A percentile compares a stretch with the other conserved stretches of the same genome.
phyloP scores from a whole-genome alignment of 2,329 filamentous ascomycete species.

The Xylariales sp. region DNA sequence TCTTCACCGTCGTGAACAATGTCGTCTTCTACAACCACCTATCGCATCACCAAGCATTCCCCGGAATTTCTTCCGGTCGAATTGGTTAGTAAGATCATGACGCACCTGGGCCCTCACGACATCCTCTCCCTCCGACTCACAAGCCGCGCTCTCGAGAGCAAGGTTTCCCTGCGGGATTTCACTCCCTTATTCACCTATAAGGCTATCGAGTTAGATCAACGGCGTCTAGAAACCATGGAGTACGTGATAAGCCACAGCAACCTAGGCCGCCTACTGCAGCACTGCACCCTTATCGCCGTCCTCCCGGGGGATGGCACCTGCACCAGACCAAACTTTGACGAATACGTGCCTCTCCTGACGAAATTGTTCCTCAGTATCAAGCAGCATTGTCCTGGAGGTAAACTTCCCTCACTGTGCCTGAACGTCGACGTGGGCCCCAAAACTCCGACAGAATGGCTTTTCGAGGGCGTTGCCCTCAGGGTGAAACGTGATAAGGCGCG shows the following conservation, averaged over 20 bases:
- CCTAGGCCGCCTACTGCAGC: neutral
- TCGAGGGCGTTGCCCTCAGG: neutral
- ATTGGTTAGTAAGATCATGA: neutral
- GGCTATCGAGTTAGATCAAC: conserved; percentile 4
- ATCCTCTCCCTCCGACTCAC: conserved; percentile 11
- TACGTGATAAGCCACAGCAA: conserved; percentile 7
- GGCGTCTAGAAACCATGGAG: neutral
- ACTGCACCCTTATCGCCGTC: conserved; percentile 20
- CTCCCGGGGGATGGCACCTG: neutral
- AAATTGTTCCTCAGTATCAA: conserved; percentile 10
- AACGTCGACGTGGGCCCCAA: neutral
- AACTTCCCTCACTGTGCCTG: conserved; percentile 1
- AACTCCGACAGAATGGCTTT: neutral
- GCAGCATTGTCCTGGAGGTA: neutral
- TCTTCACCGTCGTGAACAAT: neutral
- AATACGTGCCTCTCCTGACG: conserved; percentile 1
- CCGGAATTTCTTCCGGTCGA: conserved; percentile 20
- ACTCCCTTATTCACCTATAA: conserved; percentile 11
- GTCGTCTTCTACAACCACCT: neutral
- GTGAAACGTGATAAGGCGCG: neutral
- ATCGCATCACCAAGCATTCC: neutral
- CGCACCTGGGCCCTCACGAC: neutral
- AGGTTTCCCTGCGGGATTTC: neutral
- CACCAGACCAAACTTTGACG: neutral
- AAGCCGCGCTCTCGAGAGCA: conserved; percentile 7